Percentiles rank a stretch among this genome's conserved stretches.
These are phyloP conservation scores for Claviceps sp. DNA, from an alignment of 2,329 filamentous ascomycete genomes.

Conservation along the genomic window DNA sequence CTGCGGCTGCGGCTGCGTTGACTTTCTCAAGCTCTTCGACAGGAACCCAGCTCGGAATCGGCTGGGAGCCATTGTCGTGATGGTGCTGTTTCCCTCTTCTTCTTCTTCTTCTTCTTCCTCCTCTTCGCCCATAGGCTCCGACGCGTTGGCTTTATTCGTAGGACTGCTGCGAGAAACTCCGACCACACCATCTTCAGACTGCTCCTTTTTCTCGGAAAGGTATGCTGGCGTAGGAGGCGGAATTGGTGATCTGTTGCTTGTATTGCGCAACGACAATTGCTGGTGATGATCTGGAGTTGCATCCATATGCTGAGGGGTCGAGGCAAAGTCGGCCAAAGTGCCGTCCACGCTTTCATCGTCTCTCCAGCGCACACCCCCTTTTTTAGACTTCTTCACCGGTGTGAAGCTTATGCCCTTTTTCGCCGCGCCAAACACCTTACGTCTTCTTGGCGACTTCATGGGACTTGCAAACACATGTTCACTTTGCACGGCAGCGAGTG, in stretches of 20 bases:
- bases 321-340: conserved; percentile 77
- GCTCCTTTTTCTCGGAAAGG: conserved; percentile 9
- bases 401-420: conserved; percentile 70
- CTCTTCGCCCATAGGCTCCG: conserved; percentile 28
- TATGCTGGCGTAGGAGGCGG: conserved; percentile 15
- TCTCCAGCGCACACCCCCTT: conserved; percentile 79
- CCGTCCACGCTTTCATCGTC: conserved; percentile 79
- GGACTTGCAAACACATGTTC: conserved; percentile 32
- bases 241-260: conserved; percentile 17
- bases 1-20: conserved; percentile 26
- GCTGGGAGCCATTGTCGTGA: conserved; percentile 30
- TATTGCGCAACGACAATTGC: conserved; percentile 4
- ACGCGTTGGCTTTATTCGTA: background rate
- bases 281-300: conserved; percentile 33
- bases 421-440: conserved; percentile 45
- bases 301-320: conserved; percentile 62
- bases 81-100: conserved; percentile 17
- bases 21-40: conserved; percentile 36
- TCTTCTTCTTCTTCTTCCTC: conserved; percentile 9
- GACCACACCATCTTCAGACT: conserved; percentile 25
- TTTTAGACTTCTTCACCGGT: conserved; percentile 63
- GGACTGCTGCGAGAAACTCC: conserved; percentile 46
- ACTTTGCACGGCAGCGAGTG: conserved; percentile 21
- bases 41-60: conserved; percentile 86
- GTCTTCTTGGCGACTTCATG: conserved; percentile 65